phyloP scores from a whole-genome alignment of 139 green algal genomes.

The Trebouxia sp. region DNA sequence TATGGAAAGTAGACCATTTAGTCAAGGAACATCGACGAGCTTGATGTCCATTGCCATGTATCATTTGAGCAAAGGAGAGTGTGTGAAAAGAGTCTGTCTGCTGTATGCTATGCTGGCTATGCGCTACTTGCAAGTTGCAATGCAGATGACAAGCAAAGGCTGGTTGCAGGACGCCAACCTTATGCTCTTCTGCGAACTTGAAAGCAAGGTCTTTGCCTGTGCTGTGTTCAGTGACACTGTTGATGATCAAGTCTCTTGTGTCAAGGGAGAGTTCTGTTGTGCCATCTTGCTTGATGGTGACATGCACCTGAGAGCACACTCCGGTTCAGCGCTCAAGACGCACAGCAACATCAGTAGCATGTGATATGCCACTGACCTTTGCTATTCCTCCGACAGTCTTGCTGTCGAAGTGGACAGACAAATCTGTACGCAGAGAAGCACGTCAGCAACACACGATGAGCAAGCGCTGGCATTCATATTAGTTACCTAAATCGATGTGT shows the following conservation, averaged over 20 bases:
- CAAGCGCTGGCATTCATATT: no score
- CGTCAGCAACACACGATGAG: not conserved
- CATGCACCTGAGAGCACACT: not conserved
- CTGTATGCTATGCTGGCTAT: no score
- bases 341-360: no score
- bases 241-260: slow-evolving; percentile 8
- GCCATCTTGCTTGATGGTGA: not conserved
- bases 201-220: slow-evolving; percentile 25
- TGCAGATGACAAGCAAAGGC: no score
- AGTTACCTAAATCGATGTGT: slow-evolving; percentile 29
- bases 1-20: not conserved
- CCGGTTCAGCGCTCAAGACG: no score
- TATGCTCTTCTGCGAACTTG: slow-evolving; percentile 35
- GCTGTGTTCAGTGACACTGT: not conserved
- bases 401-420: slow-evolving; percentile 48
- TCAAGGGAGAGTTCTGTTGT: not conserved
- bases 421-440: slow-evolving; percentile 31
- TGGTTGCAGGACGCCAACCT: no score
- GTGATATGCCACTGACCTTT: no score
- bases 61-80: no score
- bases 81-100: no score
- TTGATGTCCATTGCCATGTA: not conserved
- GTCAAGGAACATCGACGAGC: not conserved
- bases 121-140: no score
- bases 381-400: slow-evolving; percentile 36